Percentiles rank a stretch among this genome's conserved stretches.
These are phyloP conservation scores for Penicillium sp. DNA, from an alignment of 2,329 filamentous ascomycete species.

Conservation along the genomic window DNA sequence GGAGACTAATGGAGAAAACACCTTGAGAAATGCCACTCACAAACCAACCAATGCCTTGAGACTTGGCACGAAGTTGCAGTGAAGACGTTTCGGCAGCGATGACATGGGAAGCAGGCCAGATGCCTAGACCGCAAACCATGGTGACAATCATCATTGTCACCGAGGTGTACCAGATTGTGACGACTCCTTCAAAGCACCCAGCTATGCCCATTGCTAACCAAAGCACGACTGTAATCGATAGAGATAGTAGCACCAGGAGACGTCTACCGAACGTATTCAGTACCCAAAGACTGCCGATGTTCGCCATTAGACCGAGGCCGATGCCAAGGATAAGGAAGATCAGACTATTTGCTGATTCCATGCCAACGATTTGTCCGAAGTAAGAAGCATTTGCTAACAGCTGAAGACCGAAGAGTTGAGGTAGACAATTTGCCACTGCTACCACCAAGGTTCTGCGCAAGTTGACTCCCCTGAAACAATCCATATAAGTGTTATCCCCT, in stretches of 20 bases:
- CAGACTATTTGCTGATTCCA: conserved; percentile 27
- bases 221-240: conserved; percentile 32
- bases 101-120: conserved; percentile 34
- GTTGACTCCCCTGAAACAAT: conserved; percentile 25
- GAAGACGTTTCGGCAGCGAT: conserved; percentile 32
- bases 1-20: conserved; percentile 46
- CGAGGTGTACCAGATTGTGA: conserved; percentile 41
- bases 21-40: conserved; percentile 39
- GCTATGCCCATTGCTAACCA: conserved; percentile 48
- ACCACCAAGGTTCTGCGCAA: conserved; percentile 24
- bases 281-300: conserved; percentile 44
- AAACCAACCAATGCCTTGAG: conserved; percentile 41
- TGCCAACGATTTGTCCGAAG: conserved; percentile 28
- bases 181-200: conserved; percentile 39
- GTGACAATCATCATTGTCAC: conserved; percentile 45
- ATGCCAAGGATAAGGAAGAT: conserved; percentile 48
- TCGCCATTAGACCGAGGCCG: conserved; percentile 44
- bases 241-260: conserved; percentile 36
- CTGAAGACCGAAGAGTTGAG: conserved; percentile 45
- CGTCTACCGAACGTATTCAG: conserved; percentile 42
- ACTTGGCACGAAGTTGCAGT: conserved; percentile 33
- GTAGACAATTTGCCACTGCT: conserved; percentile 40
- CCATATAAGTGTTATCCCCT: conserved; percentile 30
- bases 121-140: conserved; percentile 35
- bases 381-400: conserved; percentile 44